Conservation (phyloP, 306 rosid genomes). For the Dicorynia guianensis region DNA sequence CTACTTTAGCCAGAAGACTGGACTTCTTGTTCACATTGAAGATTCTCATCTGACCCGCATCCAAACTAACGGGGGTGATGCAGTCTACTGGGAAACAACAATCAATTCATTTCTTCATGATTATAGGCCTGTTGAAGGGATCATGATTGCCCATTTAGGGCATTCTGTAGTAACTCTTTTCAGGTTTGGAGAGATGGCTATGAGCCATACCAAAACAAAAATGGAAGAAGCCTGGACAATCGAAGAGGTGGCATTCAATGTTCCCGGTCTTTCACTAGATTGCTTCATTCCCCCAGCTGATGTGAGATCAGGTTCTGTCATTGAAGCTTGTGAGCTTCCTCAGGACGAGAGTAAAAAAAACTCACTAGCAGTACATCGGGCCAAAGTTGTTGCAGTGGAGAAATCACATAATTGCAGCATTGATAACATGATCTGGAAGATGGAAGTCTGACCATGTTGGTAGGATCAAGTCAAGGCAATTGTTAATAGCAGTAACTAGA, state of each 20-base stretch:
- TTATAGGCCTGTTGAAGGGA: slow-evolving; percentile 94
- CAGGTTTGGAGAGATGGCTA: slow-evolving; percentile 97
- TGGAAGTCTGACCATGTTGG: slow-evolving; percentile 60
- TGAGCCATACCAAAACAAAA: slow-evolving; percentile 96
- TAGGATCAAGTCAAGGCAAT: slow-evolving; percentile 62
- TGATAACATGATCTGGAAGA: slow-evolving; percentile 79
- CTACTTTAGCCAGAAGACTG: slow-evolving; percentile 97
- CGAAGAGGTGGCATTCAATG: slow-evolving; percentile 96
- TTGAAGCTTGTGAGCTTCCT: slow-evolving; percentile 83
- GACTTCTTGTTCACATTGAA: slow-evolving; percentile 94
- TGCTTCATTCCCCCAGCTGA: slow-evolving; percentile 99
- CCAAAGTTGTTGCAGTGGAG: slow-evolving; percentile 88
- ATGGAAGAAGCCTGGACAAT: slow-evolving; percentile 99
- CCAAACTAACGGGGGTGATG: slow-evolving; percentile 87
- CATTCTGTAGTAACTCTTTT: slow-evolving; percentile 93
- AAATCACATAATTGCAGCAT: slow-evolving; percentile 60
- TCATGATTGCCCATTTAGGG: slow-evolving; percentile 98
- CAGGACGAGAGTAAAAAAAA: slow-evolving; percentile 78
- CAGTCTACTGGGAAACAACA: slow-evolving; percentile 97
- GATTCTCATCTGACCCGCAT: slow-evolving; percentile 97
- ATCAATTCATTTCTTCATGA: slow-evolving; percentile 93
- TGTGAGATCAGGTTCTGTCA: slow-evolving; percentile 68
- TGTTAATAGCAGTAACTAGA: slow-evolving; percentile 85
- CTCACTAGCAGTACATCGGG: slow-evolving; percentile 59
- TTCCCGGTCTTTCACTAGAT: slow-evolving; percentile 87